Evolutionary conservation across 495 filamentous ascomycete species (phyloP).

Genomic region (Clohesyomyces aquaticus): DNA sequence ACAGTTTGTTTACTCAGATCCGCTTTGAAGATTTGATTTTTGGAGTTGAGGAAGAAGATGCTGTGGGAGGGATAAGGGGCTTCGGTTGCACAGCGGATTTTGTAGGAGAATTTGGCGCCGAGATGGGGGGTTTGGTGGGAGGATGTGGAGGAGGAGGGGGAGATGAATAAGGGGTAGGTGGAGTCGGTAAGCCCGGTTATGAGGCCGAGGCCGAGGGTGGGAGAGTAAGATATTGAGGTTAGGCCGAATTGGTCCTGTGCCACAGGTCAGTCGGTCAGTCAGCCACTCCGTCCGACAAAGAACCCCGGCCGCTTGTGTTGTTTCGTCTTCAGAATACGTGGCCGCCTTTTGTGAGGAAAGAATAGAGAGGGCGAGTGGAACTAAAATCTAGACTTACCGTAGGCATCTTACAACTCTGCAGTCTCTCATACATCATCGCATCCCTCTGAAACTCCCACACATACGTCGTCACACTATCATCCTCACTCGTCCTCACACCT

Average conservation of each 20-base stretch:
- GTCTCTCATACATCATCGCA: background rate
- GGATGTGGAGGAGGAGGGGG: background rate
- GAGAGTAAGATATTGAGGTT: slow-evolving; percentile 4
- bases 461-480: slow-evolving; percentile 2
- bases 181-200: slow-evolving; percentile 10
- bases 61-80: background rate
- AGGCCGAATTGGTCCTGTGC: slow-evolving; percentile 6
- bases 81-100: slow-evolving; percentile 9
- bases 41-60: slow-evolving; percentile 6
- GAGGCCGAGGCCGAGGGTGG: background rate
- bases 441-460: background rate
- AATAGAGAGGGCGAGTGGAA: no score
- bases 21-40: slow-evolving; percentile 11
- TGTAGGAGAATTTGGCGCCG: slow-evolving; percentile 9
- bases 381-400: no score
- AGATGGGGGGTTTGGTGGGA: background rate
- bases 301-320: no score
- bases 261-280: background rate
- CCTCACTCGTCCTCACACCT: background rate
- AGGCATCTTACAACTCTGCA: slow-evolving; percentile 10
- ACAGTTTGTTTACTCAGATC: slow-evolving; percentile 7
- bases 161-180: slow-evolving; percentile 5
- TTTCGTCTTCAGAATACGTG: no score
- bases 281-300: no score
- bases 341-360: no score